A percentile compares a stretch with the other conserved stretches of the same genome.
phyloP scores from a whole-genome alignment of 2,329 filamentous ascomycete genomes.

The Penicillium freii region DNA sequence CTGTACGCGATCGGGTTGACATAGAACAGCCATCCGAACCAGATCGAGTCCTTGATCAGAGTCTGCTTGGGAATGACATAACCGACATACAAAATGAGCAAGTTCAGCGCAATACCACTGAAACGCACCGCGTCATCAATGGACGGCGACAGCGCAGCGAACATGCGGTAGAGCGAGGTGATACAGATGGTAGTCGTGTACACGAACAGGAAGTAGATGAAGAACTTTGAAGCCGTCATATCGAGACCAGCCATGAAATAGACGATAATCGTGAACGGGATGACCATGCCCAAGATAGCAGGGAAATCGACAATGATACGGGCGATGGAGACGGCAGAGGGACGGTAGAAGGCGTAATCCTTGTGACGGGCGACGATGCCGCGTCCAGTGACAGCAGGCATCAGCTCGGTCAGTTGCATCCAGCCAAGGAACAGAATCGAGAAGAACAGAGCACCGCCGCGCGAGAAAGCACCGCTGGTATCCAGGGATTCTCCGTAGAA shows the following conservation, averaged over 20 bases:
- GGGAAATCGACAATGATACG: slow-evolving; percentile 64
- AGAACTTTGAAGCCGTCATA: slow-evolving; percentile 61
- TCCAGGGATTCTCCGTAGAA: slow-evolving; percentile 67
- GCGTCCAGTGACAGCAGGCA: slow-evolving; percentile 71
- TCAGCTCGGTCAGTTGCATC: slow-evolving; percentile 75
- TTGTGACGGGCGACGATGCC: slow-evolving; percentile 67
- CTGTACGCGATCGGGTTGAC: slow-evolving; percentile 57
- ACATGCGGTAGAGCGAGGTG: slow-evolving; percentile 64
- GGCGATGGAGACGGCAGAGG: slow-evolving; percentile 62
- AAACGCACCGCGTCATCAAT: slow-evolving; percentile 67
- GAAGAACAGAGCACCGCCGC: slow-evolving; percentile 65
- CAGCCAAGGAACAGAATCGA: slow-evolving; percentile 65
- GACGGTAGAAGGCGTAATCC: slow-evolving; percentile 68
- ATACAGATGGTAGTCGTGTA: slow-evolving; percentile 62
- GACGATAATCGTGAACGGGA: slow-evolving; percentile 61
- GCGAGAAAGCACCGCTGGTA: slow-evolving; percentile 61
- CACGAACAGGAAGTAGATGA: slow-evolving; percentile 64
- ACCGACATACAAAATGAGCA: slow-evolving; percentile 63
- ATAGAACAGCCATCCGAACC: slow-evolving; percentile 64
- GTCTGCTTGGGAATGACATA: slow-evolving; percentile 67
- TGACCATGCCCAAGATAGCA: slow-evolving; percentile 57
- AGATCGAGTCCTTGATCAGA: slow-evolving; percentile 59
- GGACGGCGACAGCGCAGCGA: slow-evolving; percentile 61
- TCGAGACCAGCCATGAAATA: slow-evolving; percentile 65
- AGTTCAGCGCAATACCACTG: slow-evolving; percentile 59